Evolutionary conservation across 2,329 filamentous ascomycete genomes (phyloP).

Genomic region (Colletotrichum gloeosporioides): DNA sequence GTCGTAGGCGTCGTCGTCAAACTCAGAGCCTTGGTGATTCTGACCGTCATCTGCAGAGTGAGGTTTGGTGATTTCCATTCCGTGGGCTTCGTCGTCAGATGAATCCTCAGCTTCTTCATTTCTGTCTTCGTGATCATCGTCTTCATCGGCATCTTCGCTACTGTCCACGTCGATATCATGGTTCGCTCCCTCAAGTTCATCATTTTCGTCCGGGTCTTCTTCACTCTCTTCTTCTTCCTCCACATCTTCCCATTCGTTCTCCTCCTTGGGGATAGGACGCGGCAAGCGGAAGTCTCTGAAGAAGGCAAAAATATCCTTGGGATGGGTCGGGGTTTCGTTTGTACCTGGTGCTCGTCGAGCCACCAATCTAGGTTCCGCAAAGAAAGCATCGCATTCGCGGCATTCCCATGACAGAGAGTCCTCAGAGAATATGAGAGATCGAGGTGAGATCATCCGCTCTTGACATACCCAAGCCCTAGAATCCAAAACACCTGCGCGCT

Average conservation of each 20-base stretch:
- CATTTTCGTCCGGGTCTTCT: neutral
- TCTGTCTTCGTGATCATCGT: neutral
- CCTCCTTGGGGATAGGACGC: neutral
- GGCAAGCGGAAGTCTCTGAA: neutral
- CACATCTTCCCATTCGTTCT: neutral
- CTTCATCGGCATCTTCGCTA: neutral
- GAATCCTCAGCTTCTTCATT: neutral
- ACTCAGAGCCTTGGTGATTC: neutral
- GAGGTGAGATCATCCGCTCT: neutral
- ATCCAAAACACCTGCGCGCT: neutral
- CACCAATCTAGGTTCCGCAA: neutral
- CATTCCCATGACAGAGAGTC: neutral
- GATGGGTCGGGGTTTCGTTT: neutral
- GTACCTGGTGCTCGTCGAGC: neutral
- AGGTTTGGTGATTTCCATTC: neutral
- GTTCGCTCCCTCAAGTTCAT: neutral
- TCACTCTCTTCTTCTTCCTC: neutral
- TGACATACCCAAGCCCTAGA: slow-evolving; percentile 1
- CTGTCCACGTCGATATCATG: neutral
- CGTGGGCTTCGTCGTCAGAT: neutral
- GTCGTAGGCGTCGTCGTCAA: neutral
- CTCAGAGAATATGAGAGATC: neutral
- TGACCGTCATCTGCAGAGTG: neutral
- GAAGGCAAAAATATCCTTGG: neutral
- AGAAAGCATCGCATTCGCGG: neutral